Percentiles rank a stretch among this genome's conserved stretches.
Evolutionary conservation across 352 stramenopile genomes (phyloP).

Genomic region (Albugo laibachii): DNA sequence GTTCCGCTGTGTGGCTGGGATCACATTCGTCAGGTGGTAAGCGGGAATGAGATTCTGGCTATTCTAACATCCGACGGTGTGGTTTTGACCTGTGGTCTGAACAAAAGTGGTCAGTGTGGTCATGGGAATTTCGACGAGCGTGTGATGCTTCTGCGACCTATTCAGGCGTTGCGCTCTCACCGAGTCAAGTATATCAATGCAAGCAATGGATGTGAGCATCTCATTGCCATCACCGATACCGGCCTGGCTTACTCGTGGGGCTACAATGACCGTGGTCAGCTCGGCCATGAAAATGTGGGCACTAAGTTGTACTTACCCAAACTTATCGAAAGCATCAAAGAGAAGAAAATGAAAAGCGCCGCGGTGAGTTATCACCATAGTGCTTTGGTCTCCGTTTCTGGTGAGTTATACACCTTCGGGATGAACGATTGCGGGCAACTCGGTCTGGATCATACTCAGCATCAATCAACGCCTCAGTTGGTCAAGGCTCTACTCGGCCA

Average conservation of each 20-base stretch:
- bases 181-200: constrained; percentile 64
- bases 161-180: constrained; percentile 59
- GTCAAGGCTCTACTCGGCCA: constrained; percentile 54
- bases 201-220: constrained; percentile 77
- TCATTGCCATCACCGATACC: constrained; percentile 66
- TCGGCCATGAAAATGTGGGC: constrained; percentile 66
- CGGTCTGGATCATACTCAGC: constrained; percentile 59
- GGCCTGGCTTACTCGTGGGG: constrained; percentile 73
- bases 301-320: constrained; percentile 74
- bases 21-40: constrained; percentile 65
- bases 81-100: constrained; percentile 62
- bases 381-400: constrained; percentile 42
- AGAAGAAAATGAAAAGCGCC: constrained; percentile 62
- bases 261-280: constrained; percentile 74
- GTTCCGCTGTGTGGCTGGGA: constrained; percentile 65
- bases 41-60: constrained; percentile 62
- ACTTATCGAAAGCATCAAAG: constrained; percentile 62
- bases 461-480: constrained; percentile 47
- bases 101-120: constrained; percentile 77
- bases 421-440: constrained; percentile 82
- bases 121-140: constrained; percentile 76
- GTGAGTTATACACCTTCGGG: constrained; percentile 72
- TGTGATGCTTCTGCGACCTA: constrained; percentile 61
- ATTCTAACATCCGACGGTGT: constrained; percentile 68
- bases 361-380: constrained; percentile 78